phyloP scores from a whole-genome alignment of 352 stramenopile genomes.

The Aphanomyces cochlioides region DNA sequence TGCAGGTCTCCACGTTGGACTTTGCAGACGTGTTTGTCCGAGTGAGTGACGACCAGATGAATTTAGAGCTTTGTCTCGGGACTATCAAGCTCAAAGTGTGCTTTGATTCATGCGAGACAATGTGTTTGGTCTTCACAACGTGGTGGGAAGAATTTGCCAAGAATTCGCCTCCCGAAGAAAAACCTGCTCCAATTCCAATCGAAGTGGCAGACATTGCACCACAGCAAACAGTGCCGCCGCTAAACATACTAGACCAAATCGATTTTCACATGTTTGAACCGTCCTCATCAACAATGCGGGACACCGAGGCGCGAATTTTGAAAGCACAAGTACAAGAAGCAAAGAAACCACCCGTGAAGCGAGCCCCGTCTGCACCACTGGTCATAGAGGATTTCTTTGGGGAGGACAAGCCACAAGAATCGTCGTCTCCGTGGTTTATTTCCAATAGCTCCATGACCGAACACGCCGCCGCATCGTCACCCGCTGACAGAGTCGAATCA shows the following conservation, averaged over 20 bases:
- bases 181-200: neutral
- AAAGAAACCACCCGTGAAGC: slow-evolving; percentile 37
- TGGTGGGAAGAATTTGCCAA: slow-evolving; percentile 70
- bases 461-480: neutral
- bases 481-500: neutral
- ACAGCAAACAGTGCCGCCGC: neutral
- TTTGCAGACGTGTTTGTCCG: slow-evolving; percentile 81
- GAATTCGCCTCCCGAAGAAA: slow-evolving; percentile 61
- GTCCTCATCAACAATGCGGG: slow-evolving; percentile 43
- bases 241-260: slow-evolving; percentile 71
- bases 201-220: slow-evolving; percentile 4
- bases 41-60: slow-evolving; percentile 64
- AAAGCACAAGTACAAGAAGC: slow-evolving; percentile 47
- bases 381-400: slow-evolving; percentile 85
- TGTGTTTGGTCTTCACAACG: slow-evolving; percentile 64
- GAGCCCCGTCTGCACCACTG: slow-evolving; percentile 74
- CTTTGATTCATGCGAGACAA: slow-evolving; percentile 86
- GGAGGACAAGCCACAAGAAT: slow-evolving; percentile 14
- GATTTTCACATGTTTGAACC: slow-evolving; percentile 72
- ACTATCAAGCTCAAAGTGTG: slow-evolving; percentile 86
- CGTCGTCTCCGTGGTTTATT: slow-evolving; percentile 63
- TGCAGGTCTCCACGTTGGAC: slow-evolving; percentile 83
- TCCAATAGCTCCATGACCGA: neutral
- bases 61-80: slow-evolving; percentile 74
- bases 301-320: slow-evolving; percentile 79